A percentile compares a stretch with the other conserved stretches of the same genome.
Conservation (phyloP, 805 yeast species). For the Jamesozyma hellenica region DNA sequence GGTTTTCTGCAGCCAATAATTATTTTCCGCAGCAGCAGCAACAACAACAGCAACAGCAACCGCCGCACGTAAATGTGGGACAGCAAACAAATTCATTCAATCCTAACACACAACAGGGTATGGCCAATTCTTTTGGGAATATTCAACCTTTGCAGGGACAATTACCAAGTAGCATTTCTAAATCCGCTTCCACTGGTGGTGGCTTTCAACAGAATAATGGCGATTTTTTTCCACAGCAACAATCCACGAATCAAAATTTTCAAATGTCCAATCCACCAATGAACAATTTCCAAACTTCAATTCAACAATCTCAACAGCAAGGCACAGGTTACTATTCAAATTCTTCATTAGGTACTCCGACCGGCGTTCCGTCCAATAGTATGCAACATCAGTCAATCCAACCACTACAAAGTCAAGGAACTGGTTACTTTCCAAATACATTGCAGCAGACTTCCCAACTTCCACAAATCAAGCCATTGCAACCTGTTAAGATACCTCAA, state of each 20-base stretch:
- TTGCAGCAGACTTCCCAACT: constrained; percentile 9
- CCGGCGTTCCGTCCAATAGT: constrained; percentile 16
- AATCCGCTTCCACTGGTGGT: background rate
- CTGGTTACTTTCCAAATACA: constrained; percentile 32
- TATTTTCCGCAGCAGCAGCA: constrained; percentile 22
- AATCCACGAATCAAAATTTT: constrained; percentile 2
- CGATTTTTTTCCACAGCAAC: constrained; percentile 6
- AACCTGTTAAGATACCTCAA: constrained; percentile 3
- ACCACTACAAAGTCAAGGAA: constrained; percentile 31
- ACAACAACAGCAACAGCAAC: constrained; percentile 9
- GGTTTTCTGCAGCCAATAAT: constrained; percentile 4
- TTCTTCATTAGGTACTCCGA: constrained; percentile 1
- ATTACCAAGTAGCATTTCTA: constrained; percentile 1
- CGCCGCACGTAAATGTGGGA: constrained; percentile 4
- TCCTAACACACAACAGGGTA: constrained; percentile 1
- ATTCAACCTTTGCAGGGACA: constrained; percentile 15
- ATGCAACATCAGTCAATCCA: constrained; percentile 8
- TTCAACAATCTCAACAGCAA: constrained; percentile 21
- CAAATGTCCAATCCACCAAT: constrained; percentile 3
- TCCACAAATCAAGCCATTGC: constrained; percentile 4
- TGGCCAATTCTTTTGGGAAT: background rate
- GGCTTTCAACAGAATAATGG: background rate
- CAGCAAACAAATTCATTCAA: constrained; percentile 6
- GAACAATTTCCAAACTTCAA: constrained; percentile 9
- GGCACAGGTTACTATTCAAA: constrained; percentile 28